Evolutionary conservation across 2,329 filamentous ascomycete species (phyloP), one percentile per base, ranked within the genome.

Genomic region (Pseudogymnoascus destructans): DNA sequence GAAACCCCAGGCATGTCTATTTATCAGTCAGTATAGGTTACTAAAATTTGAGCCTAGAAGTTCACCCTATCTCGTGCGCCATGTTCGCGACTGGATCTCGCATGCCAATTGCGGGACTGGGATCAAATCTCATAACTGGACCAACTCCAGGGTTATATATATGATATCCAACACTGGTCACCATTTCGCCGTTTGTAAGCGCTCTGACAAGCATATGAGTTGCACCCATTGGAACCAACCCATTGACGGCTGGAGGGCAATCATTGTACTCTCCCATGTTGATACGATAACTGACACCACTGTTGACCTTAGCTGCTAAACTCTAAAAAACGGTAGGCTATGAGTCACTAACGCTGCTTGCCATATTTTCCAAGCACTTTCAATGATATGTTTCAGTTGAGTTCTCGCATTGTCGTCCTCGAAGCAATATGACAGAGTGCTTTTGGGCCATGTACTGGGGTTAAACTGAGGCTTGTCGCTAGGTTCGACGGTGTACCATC

Each of bases 31-130:
- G 55, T n/a, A n/a, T n/a, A n/a, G n/a, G n/a, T n/a, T n/a, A n/a
- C n/a, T n/a, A n/a, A n/a, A 33, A 32, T 15, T 6, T 32, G 19
- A 27, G 17, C 11, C 4, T 27, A n/a, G 7, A 6, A 21, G 27
- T 40, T 30, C 21, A 52, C 57, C 57, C 57, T 52, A 58, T 19
- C 15, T 58, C 57, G 38, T 58, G 57, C 10, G 33, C 40, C 57
- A 58, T 58, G 23, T 58, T 58, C 10, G 57, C 21, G n/a, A 46
- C 21, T 21, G 57, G 36, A 58, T 58, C 36, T 52, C 46, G n/a
- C 46, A 52, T 52, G 30, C 9, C 46, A 17, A 52, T 17, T 6
- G n/a, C 15, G 15, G 46, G 46, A 13, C 46, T 52, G 4, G 46
- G 46, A 52, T 52, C 46, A 32, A 52, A 52, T 30, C 15, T 17